A percentile compares a stretch with the other conserved stretches of the same genome.
Evolutionary conservation across 352 stramenopile species (phyloP).

Genomic region (Pythium monospermum): DNA sequence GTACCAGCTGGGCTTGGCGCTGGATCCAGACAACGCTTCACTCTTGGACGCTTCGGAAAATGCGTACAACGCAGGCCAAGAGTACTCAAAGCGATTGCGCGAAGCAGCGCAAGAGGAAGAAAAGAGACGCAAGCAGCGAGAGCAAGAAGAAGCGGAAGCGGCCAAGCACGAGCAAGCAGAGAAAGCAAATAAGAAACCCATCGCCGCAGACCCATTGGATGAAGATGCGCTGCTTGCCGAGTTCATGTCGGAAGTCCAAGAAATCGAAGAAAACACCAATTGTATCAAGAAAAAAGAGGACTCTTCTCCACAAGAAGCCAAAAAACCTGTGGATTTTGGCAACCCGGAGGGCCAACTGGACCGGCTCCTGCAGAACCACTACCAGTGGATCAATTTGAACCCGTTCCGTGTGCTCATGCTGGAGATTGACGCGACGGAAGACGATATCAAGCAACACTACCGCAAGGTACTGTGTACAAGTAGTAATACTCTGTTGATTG

Average conservation of each 20-base stretch:
- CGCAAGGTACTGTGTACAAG: slow-evolving; percentile 45
- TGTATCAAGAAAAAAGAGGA: slow-evolving; percentile 69
- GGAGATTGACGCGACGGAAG: slow-evolving; percentile 75
- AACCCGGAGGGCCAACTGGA: slow-evolving; percentile 54
- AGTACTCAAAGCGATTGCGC: slow-evolving; percentile 50
- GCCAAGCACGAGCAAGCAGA: slow-evolving; percentile 19
- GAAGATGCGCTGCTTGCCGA: slow-evolving; percentile 65
- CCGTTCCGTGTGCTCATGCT: slow-evolving; percentile 87
- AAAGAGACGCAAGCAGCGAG: slow-evolving; percentile 27
- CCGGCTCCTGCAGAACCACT: slow-evolving; percentile 64
- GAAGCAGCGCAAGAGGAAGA: slow-evolving; percentile 51
- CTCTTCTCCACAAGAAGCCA: slow-evolving; percentile 46
- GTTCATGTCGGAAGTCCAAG: slow-evolving; percentile 85
- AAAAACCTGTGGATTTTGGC: slow-evolving; percentile 63
- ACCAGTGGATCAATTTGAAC: slow-evolving; percentile 88
- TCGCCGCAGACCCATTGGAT: slow-evolving; percentile 13
- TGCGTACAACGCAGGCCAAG: slow-evolving; percentile 62
- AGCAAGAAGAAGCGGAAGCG: slow-evolving; percentile 26
- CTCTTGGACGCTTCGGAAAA: slow-evolving; percentile 62
- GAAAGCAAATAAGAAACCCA: slow-evolving; percentile 14
- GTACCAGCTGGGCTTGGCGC: slow-evolving; percentile 58
- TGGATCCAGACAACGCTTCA: slow-evolving; percentile 71
- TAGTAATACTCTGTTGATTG: background rate
- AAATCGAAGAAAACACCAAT: slow-evolving; percentile 72
- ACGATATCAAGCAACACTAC: slow-evolving; percentile 90